A percentile compares a stretch with the other conserved stretches of the same genome.
Evolutionary conservation across 306 rosid genomes (phyloP).

Genomic region (Quercus cerris): DNA sequence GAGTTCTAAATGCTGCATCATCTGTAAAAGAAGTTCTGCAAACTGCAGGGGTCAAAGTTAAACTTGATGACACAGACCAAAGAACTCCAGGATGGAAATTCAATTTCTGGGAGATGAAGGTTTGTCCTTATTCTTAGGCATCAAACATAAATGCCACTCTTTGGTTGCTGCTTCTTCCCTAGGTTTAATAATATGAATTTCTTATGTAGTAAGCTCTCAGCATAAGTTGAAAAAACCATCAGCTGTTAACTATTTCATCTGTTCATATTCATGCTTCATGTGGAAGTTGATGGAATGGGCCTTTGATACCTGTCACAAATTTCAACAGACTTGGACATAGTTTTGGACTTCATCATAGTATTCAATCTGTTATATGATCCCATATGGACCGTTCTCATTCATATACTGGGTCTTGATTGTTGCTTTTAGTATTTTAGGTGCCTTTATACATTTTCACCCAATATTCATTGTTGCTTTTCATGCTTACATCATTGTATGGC

Average conservation of each 20-base stretch:
- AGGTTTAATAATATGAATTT: not conserved
- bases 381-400: not conserved
- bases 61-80: constrained; percentile 84
- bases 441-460: not conserved
- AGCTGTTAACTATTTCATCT: not conserved
- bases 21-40: constrained; percentile 61
- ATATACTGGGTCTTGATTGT: not conserved
- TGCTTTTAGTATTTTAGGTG: not conserved
- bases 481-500: too few relatives aligned
- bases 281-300: not conserved
- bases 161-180: constrained; percentile 7
- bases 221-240: not conserved
- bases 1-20: constrained; percentile 66
- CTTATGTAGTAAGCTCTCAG: not conserved
- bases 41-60: constrained; percentile 65
- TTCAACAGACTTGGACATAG: not conserved
- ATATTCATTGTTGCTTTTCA: not conserved
- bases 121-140: constrained; percentile 27
- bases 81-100: constrained; percentile 99
- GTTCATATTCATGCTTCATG: not conserved
- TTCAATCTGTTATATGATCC: not conserved
- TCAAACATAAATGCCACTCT: not conserved
- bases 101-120: constrained; percentile 99
- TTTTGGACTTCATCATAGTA: not conserved
- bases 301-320: not conserved